Evolutionary conservation across 2,329 filamentous ascomycete genomes (phyloP).

Genomic region (Fusarium phyllophilum): DNA sequence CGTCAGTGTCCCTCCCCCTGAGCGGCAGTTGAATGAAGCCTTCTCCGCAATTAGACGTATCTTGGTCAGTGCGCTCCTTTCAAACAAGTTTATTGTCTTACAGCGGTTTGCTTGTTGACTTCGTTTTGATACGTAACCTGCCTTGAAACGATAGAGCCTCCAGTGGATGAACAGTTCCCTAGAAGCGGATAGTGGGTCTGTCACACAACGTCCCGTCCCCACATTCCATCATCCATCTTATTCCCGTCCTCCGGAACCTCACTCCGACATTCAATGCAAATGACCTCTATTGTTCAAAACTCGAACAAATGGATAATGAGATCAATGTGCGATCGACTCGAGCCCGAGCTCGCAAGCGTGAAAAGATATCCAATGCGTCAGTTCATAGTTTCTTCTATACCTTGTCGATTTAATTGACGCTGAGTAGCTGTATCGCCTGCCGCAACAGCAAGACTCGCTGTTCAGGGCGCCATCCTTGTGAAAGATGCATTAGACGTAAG

Average conservation of each 20-base stretch:
- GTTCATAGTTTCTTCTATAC: neutral
- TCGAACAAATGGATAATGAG: constrained; percentile 8
- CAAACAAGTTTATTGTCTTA: neutral
- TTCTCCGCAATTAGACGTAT: neutral
- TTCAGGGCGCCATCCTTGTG: constrained; percentile 30
- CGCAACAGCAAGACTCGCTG: constrained; percentile 35
- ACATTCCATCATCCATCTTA: neutral
- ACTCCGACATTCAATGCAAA: neutral
- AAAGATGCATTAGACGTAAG: constrained; percentile 28
- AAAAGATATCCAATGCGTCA: constrained; percentile 25
- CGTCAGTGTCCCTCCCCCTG: constrained; percentile 21
- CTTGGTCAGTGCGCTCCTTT: neutral
- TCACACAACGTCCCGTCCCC: neutral
- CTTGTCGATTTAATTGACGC: neutral
- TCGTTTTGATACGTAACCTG: neutral
- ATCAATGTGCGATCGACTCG: neutral
- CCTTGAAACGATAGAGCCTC: neutral
- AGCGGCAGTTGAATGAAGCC: neutral
- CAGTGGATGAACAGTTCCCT: neutral
- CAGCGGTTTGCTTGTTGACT: neutral
- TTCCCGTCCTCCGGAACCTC: constrained; percentile 1
- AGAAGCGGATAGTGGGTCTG: neutral
- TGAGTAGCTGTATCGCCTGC: constrained; percentile 26
- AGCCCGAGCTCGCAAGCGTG: constrained; percentile 1
- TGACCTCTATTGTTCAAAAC: neutral